These are phyloP conservation scores for Trametes punicea DNA, from an alignment of 768 basidiomycete species.

Conservation along the genomic window DNA sequence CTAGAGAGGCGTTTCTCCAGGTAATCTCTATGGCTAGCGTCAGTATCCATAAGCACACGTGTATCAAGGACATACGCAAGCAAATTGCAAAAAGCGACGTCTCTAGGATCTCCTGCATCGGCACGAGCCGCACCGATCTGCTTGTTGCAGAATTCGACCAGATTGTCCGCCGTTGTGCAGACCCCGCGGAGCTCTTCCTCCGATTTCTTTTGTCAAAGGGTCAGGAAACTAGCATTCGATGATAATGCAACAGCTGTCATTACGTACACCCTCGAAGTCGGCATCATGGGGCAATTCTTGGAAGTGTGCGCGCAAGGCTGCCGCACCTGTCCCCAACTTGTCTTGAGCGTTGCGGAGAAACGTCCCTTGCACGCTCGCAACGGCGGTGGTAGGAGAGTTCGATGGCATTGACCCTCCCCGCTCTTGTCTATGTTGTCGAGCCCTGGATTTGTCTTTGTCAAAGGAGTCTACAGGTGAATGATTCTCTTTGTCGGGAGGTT, in stretches of 20 bases:
- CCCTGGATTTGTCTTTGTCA: slow-evolving; percentile 24
- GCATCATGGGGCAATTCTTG: slow-evolving; percentile 1
- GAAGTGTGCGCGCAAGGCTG: not conserved
- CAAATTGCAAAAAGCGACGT: not conserved
- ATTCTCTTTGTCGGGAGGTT: slow-evolving; percentile 29
- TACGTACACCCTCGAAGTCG: slow-evolving; percentile 13
- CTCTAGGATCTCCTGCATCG: slow-evolving; percentile 2
- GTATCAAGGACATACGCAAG: not conserved
- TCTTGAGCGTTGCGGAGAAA: not conserved
- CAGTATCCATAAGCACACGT: not conserved
- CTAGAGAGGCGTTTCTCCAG: slow-evolving; percentile 3
- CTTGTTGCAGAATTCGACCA: slow-evolving; percentile 8
- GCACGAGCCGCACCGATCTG: slow-evolving; percentile 14
- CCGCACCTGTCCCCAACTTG: not conserved
- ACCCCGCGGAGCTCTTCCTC: slow-evolving; percentile 9
- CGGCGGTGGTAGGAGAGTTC: too few species aligned
- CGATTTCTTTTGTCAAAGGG: not conserved
- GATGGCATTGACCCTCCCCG: not conserved
- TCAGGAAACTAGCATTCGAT: not conserved
- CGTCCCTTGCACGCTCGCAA: not conserved
- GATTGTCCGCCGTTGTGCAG: not conserved
- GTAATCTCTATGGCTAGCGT: slow-evolving; percentile 1
- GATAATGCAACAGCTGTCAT: not conserved
- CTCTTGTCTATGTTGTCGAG: not conserved
- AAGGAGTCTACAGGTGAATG: not conserved